phyloP scores from a whole-genome alignment of 768 basidiomycete genomes.

The Daedaleopsis nitida region DNA sequence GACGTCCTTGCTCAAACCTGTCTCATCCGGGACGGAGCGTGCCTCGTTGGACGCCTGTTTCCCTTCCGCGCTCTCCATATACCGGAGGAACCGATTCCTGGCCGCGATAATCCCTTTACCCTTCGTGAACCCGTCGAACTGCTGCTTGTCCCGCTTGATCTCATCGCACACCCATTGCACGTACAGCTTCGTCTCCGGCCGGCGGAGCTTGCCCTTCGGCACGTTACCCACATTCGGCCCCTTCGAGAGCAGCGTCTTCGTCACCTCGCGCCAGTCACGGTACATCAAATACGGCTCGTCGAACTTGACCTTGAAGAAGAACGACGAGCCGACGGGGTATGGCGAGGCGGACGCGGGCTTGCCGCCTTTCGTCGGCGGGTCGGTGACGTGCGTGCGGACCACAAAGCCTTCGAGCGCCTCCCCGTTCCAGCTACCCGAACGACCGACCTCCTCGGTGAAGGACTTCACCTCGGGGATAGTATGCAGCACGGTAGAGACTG shows the following conservation, averaged over 20 bases:
- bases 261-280: conserved; percentile 95
- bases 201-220: conserved; percentile 67
- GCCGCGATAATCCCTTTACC: conserved; percentile 86
- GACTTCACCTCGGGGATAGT: conserved; percentile 66
- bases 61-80: conserved; percentile 56
- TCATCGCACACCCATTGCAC: conserved; percentile 81
- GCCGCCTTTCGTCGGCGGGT: conserved; percentile 39
- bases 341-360: conserved; percentile 48
- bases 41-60: conserved; percentile 28
- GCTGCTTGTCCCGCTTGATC: conserved; percentile 58
- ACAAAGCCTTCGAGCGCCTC: conserved; percentile 94
- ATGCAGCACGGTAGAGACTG: conserved; percentile 56
- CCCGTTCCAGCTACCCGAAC: conserved; percentile 77
- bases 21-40: conserved; percentile 34
- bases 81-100: conserved; percentile 76
- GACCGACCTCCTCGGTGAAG: conserved; percentile 71
- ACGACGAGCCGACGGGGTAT: conserved; percentile 77
- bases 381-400: conserved; percentile 71
- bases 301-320: conserved; percentile 99
- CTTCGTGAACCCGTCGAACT: conserved; percentile 65
- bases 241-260: conserved; percentile 66
- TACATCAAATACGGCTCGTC: conserved; percentile 99
- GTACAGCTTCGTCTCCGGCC: conserved; percentile 79
- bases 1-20: conserved; percentile 25
- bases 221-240: conserved; percentile 40